Conservation (phyloP, 2,329 filamentous ascomycete genomes). For the Aspergillus sp. region DNA sequence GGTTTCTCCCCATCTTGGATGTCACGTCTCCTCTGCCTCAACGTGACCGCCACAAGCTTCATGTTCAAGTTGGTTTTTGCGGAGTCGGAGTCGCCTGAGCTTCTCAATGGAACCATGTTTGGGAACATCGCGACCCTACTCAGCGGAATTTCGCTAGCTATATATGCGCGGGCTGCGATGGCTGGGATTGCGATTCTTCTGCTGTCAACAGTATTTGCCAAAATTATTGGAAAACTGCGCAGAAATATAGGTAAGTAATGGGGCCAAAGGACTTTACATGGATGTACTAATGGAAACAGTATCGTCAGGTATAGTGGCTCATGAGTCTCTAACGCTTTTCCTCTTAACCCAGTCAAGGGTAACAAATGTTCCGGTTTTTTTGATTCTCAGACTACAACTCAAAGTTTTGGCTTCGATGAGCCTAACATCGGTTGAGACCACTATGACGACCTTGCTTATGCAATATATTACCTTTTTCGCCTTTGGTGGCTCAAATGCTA, state of each 20-base stretch:
- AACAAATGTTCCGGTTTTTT: constrained; percentile 80
- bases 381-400: constrained; percentile 68
- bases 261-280: background rate
- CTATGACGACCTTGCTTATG: constrained; percentile 70
- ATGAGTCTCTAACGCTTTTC: constrained; percentile 73
- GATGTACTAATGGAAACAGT: constrained; percentile 15
- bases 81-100: constrained; percentile 80
- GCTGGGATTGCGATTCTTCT: constrained; percentile 40
- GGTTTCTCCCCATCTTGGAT: constrained; percentile 28
- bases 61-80: constrained; percentile 91
- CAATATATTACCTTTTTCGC: constrained; percentile 86
- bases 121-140: constrained; percentile 38
- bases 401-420: constrained; percentile 49
- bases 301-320: constrained; percentile 35
- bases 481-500: constrained; percentile 87
- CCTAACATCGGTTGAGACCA: constrained; percentile 56
- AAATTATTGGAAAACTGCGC: constrained; percentile 3
- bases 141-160: constrained; percentile 45
- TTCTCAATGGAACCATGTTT: constrained; percentile 52
- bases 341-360: constrained; percentile 83
- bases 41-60: constrained; percentile 59
- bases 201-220: constrained; percentile 20
- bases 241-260: constrained; percentile 19
- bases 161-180: constrained; percentile 54
- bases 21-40: constrained; percentile 35